Evolutionary conservation across 2,329 filamentous ascomycete genomes (phyloP), one percentile per base, ranked within the genome.

Genomic region (Hypoxylon sp.): DNA sequence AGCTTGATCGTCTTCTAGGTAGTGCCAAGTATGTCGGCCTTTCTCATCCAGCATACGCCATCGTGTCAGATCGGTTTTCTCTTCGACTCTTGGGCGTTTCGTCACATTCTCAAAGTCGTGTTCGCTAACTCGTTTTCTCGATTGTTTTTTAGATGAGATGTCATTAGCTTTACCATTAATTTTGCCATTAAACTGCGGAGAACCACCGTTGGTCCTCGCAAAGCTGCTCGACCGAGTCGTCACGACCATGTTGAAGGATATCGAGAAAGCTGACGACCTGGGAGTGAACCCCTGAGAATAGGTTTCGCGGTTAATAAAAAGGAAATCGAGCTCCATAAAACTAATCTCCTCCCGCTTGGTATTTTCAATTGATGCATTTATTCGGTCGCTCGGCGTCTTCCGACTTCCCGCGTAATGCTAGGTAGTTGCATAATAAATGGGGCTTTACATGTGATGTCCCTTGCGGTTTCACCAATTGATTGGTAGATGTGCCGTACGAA

Each of bases 11-110:
- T 94, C 87, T 7, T 83, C 82, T 2, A 99, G 76, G 68, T 97
- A 99, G 65, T 94, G 89, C 94, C 94, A 99, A 40, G 90, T 96
- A 64, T 97, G 91, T 46, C 89, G 81, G 37, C 94, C 93, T 41
- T 83, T 81, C 52, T 96, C 90, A 66, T 95, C 88, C 55, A 84
- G 81, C 68, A 97, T 74, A 55, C 94, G 83, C 94, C 94, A 99
- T 71, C 89, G 80, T 5, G 84, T 81, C 60, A 83, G 83, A 71
- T 99, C 93, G 3, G 91, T 97, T 66, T 81, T 84, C 27, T 78
- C 73, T 34, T 72, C 73, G 36, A 84, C 69, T 54, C 69, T 76
- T 21, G 76, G 76, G 37, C 71, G 73, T 60, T 81, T 81, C 8
- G 67, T 45, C 9, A 59, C 47, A 34, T 62, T 61, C 31, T 71